Evolutionary conservation across 768 basidiomycete species (phyloP).

Genomic region (Amyloporia xantha): DNA sequence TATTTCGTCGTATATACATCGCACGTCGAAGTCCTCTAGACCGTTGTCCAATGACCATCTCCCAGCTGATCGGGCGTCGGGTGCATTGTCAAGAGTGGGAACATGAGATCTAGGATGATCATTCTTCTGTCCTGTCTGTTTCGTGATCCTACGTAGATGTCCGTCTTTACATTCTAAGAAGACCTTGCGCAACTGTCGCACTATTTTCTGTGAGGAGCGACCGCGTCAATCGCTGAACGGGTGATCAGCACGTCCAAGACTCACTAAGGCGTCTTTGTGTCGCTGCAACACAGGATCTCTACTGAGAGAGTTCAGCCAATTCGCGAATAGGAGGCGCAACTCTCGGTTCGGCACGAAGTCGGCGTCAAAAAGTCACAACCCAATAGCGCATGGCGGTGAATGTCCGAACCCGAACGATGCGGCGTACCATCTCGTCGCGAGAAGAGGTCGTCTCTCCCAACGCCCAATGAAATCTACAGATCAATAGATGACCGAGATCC

Average conservation of each 20-base stretch:
- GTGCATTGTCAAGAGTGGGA: no score
- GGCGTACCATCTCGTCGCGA: conserved; percentile 64
- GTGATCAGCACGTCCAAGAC: neutral
- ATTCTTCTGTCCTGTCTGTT: neutral
- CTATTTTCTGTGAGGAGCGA: conserved; percentile 54
- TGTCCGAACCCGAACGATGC: conserved; percentile 81
- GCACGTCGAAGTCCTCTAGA: no score
- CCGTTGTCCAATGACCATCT: no score
- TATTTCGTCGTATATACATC: no score
- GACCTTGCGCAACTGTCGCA: conserved; percentile 76
- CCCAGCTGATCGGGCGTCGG: no score
- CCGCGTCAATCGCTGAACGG: conserved; percentile 5
- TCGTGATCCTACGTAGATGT: conserved; percentile 28
- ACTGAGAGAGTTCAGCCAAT: conserved; percentile 76
- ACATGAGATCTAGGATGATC: no score
- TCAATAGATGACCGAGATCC: conserved; percentile 76
- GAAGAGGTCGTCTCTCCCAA: conserved; percentile 41
- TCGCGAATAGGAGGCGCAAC: conserved; percentile 61
- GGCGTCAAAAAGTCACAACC: conserved; percentile 82
- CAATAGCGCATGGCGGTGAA: conserved; percentile 89
- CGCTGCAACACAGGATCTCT: conserved; percentile 63
- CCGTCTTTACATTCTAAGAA: conserved; percentile 74
- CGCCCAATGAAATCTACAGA: conserved; percentile 88
- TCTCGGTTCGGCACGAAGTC: conserved; percentile 83
- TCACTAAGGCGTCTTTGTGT: conserved; percentile 64